Conservation (phyloP, 2,329 filamentous ascomycete genomes). For the Emydomyces testavorans region DNA sequence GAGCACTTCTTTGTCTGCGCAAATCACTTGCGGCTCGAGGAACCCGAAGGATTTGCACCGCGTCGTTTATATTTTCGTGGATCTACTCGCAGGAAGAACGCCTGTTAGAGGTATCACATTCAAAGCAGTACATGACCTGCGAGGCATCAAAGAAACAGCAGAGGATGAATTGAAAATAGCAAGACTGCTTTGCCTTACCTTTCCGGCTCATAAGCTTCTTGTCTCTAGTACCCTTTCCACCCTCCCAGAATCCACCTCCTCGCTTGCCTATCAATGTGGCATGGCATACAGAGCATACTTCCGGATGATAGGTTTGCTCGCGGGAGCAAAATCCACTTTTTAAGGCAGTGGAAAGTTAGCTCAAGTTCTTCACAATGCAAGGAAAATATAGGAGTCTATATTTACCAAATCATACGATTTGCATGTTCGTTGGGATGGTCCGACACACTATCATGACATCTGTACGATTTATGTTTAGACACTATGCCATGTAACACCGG, state of each 20-base stretch:
- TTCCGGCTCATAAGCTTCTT: constrained; percentile 60
- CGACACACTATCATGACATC: constrained; percentile 61
- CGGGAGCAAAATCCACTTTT: constrained; percentile 57
- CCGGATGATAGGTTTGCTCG: constrained; percentile 67
- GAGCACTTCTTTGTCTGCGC: no score
- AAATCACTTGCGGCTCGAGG: constrained; percentile 4
- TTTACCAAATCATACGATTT: constrained; percentile 66
- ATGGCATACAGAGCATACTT: constrained; percentile 64
- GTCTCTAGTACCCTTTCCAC: constrained; percentile 70
- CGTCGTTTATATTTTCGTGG: constrained; percentile 59
- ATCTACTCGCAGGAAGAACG: constrained; percentile 35
- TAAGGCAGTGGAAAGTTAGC: not conserved
- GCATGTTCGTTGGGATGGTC: constrained; percentile 72
- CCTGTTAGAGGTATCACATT: not conserved
- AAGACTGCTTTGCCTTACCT: constrained; percentile 23
- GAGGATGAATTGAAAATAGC: constrained; percentile 9
- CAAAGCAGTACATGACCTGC: not conserved
- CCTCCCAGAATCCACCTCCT: constrained; percentile 69
- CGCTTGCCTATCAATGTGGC: constrained; percentile 57
- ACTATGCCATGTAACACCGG: not conserved
- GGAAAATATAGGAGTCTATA: constrained; percentile 16
- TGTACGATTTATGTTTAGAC: constrained; percentile 19
- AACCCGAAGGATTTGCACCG: constrained; percentile 32
- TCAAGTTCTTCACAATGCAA: not conserved
- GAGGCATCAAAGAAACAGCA: not conserved